These are phyloP conservation scores for Lizonia empirigonia DNA, from an alignment of 2,329 filamentous ascomycete species.

Conservation along the genomic window DNA sequence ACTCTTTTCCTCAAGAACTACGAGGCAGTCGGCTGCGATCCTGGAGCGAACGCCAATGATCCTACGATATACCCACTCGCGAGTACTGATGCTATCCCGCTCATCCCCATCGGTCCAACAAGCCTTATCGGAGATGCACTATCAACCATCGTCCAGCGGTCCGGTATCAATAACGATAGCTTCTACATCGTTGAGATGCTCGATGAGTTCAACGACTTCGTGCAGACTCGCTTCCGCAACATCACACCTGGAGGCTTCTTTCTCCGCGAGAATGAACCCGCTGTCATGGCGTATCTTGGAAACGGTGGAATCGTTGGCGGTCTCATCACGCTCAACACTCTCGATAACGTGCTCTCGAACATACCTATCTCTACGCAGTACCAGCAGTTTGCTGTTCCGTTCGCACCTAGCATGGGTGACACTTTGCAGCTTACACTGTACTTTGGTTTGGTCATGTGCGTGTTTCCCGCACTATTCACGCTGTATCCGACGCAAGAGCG, in stretches of 20 bases:
- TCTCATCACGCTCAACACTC: constrained; percentile 86
- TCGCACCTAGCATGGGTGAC: constrained; percentile 70
- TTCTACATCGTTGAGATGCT: constrained; percentile 67
- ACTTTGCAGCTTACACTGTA: constrained; percentile 81
- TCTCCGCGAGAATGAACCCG: constrained; percentile 65
- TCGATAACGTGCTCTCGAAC: constrained; percentile 76
- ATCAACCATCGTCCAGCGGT: constrained; percentile 35
- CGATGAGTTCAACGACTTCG: constrained; percentile 69
- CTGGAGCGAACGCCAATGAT: constrained; percentile 43
- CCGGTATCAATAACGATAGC: constrained; percentile 29
- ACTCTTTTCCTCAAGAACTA: constrained; percentile 73
- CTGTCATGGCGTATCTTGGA: constrained; percentile 74
- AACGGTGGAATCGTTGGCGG: constrained; percentile 66
- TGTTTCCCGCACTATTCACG: constrained; percentile 84
- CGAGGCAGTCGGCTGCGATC: constrained; percentile 55
- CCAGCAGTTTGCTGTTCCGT: constrained; percentile 76
- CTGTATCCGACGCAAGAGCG: constrained; percentile 88
- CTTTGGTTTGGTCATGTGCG: constrained; percentile 76
- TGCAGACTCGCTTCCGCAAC: constrained; percentile 67
- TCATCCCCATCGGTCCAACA: constrained; percentile 52
- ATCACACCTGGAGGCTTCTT: constrained; percentile 82
- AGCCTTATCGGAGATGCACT: constrained; percentile 35
- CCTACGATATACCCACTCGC: constrained; percentile 39
- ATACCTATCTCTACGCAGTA: constrained; percentile 74
- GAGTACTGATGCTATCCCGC: constrained; percentile 28